Conservation (phyloP, 202 grass and related monocot genomes). For the Digitaria exilis region DNA sequence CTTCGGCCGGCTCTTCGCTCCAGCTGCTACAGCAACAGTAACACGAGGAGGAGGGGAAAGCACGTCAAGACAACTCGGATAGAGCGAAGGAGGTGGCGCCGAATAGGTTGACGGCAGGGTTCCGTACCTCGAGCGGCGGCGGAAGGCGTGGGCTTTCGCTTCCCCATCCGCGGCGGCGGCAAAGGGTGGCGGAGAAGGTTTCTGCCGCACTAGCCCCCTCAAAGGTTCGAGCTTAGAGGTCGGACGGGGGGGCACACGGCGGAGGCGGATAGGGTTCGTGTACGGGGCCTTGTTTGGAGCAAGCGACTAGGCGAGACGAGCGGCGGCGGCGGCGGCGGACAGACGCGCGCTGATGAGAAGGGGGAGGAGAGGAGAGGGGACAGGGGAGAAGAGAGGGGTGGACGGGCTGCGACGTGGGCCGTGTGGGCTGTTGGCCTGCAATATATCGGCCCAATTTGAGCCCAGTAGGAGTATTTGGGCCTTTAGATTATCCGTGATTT, state of each 20-base stretch:
- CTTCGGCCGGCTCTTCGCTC: conserved; percentile 11
- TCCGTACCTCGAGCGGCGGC: not conserved
- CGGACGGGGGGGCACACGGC: not conserved
- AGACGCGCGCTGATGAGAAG: not conserved
- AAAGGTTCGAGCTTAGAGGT: not conserved
- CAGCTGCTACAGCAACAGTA: not conserved
- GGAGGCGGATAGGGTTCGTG: not conserved
- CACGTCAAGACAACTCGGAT: not conserved
- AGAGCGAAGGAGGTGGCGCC: not conserved
- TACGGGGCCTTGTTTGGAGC: not conserved
- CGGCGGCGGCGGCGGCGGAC: not conserved
- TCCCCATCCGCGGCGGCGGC: not conserved
- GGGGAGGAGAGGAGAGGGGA: not conserved
- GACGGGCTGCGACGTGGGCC: not conserved
- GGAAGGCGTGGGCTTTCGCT: not conserved
- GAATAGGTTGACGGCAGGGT: not conserved
- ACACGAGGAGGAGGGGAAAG: not conserved
- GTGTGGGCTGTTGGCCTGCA: not conserved
- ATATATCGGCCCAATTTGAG: not conserved
- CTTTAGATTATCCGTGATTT: too few relatives aligned
- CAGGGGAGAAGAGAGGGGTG: not conserved
- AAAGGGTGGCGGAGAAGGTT: not conserved
- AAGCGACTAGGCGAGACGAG: not conserved
- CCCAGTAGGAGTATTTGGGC: not conserved
- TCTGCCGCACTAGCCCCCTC: not conserved